These are phyloP conservation scores for Iris pallida DNA, from an alignment of 116 monocot species.

Conservation along the genomic window DNA sequence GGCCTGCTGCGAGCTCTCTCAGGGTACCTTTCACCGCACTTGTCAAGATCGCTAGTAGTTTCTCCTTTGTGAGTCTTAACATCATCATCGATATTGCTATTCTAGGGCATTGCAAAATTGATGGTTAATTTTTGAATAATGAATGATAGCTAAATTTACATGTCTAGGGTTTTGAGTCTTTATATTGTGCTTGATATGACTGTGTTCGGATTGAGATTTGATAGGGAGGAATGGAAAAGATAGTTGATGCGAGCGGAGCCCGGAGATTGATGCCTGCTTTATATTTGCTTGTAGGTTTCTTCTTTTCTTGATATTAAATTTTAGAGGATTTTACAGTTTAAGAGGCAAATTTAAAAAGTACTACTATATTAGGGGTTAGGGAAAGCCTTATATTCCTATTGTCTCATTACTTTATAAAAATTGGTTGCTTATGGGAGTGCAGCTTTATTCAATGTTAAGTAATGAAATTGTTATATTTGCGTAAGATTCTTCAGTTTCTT, in stretches of 20 bases:
- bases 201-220: slow-evolving; percentile 31
- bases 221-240: slow-evolving; percentile 54
- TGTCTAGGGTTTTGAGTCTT: slow-evolving; percentile 8
- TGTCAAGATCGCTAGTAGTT: slow-evolving; percentile 60
- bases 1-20: slow-evolving; percentile 95
- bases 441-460: no score
- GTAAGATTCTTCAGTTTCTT: no score
- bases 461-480: no score
- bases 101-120: not conserved
- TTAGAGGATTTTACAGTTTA: no score
- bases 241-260: slow-evolving; percentile 48
- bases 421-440: no score
- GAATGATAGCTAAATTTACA: no score
- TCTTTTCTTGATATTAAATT: not conserved
- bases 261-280: slow-evolving; percentile 8
- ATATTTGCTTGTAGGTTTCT: slow-evolving; percentile 16
- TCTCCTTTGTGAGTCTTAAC: slow-evolving; percentile 32
- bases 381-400: no score
- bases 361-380: no score
- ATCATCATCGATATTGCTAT: slow-evolving; percentile 1
- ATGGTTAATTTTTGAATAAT: no score
- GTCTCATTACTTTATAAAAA: no score
- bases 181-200: not conserved
- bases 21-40: slow-evolving; percentile 88
- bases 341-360: no score